Conservation (phyloP, 305 asterid species). For the Fraxinus albicans region DNA sequence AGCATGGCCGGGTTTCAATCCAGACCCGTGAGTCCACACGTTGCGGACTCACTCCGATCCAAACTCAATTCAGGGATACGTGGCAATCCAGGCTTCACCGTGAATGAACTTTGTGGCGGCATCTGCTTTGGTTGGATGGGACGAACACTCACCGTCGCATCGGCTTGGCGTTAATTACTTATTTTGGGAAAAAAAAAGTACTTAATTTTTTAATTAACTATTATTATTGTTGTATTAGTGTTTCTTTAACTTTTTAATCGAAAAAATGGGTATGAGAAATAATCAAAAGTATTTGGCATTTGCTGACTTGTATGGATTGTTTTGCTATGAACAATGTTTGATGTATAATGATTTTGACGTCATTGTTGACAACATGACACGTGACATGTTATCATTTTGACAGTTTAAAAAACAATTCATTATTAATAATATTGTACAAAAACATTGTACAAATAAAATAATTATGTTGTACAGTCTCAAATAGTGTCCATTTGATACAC, state of each 20-base stretch:
- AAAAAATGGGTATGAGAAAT: not conserved
- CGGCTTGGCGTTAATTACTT: conserved; percentile 70
- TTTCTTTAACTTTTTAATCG: conserved; percentile 17
- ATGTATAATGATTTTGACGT: no score
- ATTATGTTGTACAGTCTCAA: not conserved
- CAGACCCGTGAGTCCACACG: conserved; percentile 48
- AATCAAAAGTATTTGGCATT: conserved; percentile 17
- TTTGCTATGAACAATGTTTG: not conserved
- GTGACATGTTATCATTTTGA: no score
- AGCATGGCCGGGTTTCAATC: conserved; percentile 80
- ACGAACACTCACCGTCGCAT: conserved; percentile 76
- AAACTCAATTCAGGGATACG: conserved; percentile 62
- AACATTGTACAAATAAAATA: no score
- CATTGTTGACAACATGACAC: no score
- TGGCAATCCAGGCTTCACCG: conserved; percentile 80
- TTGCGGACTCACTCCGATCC: conserved; percentile 45
- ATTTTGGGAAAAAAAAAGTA: not conserved
- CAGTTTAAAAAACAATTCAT: no score
- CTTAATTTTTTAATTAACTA: conserved; percentile 6
- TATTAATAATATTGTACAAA: no score
- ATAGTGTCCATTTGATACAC: not conserved
- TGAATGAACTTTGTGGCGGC: conserved; percentile 66
- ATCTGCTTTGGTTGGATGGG: conserved; percentile 88
- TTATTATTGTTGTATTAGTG: conserved; percentile 20
- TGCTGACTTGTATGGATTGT: conserved; percentile 25